These are phyloP conservation scores for Coemansia sp. DNA, from an alignment of 192 early-diverging fungal genomes.

Conservation along the genomic window DNA sequence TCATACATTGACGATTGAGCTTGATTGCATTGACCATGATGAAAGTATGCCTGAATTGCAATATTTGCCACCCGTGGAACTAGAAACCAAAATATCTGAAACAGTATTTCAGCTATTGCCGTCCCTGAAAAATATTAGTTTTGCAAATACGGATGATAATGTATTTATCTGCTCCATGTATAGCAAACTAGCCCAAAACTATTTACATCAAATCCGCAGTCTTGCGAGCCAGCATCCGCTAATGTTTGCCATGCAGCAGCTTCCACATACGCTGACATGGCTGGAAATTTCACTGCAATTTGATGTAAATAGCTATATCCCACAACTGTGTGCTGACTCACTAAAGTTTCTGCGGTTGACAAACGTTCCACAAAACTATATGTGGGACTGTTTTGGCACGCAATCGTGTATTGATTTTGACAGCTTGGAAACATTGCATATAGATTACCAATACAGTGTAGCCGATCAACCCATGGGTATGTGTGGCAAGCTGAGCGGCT, in stretches of 20 bases:
- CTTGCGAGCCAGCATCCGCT: background rate
- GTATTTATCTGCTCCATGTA: background rate
- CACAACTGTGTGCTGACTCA: background rate
- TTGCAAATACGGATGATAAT: background rate
- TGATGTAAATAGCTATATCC: background rate
- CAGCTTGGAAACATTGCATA: background rate
- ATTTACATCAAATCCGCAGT: background rate
- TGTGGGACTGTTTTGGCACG: background rate
- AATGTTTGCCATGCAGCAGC: background rate
- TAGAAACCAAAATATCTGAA: background rate
- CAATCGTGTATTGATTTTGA: background rate
- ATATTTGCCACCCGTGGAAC: background rate
- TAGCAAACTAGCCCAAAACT: background rate
- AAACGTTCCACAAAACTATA: background rate
- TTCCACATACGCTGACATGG: background rate
- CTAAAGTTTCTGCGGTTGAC: constrained; percentile 7
- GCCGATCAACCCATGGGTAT: background rate
- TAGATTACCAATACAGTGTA: background rate
- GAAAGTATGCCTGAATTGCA: background rate
- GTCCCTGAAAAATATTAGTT: background rate
- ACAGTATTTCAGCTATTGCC: background rate
- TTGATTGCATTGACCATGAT: background rate
- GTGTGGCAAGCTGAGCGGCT: background rate
- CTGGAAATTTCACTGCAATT: background rate
- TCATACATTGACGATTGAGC: background rate